phyloP scores from a whole-genome alignment of 768 basidiomycete genomes.

The Auriscalpium microsporum region DNA sequence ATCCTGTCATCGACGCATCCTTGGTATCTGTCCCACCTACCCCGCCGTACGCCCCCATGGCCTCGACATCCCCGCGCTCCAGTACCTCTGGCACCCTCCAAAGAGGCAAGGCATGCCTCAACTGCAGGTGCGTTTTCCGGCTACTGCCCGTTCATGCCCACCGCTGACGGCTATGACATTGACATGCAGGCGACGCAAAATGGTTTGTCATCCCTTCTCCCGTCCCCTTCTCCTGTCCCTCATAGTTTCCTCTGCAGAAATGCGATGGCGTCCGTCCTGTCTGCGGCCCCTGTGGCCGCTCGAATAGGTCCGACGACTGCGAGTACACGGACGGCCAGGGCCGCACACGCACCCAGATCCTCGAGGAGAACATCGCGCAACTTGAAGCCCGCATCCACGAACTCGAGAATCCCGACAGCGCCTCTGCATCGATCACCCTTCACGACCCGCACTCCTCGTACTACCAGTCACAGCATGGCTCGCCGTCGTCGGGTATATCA shows the following conservation, averaged over 20 bases:
- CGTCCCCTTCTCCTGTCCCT: neutral
- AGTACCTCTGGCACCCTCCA: conserved; percentile 10
- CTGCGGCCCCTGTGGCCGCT: conserved; percentile 53
- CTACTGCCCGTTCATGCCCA: neutral
- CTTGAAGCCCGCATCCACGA: conserved; percentile 41
- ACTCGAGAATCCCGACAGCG: conserved; percentile 12
- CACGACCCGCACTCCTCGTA: conserved; percentile 13
- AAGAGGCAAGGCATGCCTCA: conserved; percentile 16
- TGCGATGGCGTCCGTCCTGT: conserved; percentile 56
- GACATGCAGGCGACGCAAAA: conserved; percentile 10
- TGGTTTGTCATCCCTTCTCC: conserved; percentile 1
- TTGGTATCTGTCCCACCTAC: neutral
- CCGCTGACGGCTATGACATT: too few relatives aligned
- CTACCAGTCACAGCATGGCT: conserved; percentile 1
- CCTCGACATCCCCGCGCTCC: conserved; percentile 2
- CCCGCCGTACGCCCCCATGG: neutral
- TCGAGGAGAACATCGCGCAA: conserved; percentile 51
- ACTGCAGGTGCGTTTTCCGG: conserved; percentile 10
- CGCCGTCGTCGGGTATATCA: neutral
- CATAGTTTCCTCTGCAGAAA: conserved; percentile 33
- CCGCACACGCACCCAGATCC: conserved; percentile 46
- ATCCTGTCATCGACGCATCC: neutral
- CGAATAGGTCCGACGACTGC: conserved; percentile 57
- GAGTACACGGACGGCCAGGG: conserved; percentile 58
- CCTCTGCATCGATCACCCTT: conserved; percentile 8